Conservation (phyloP, 148 eudicot species). For the Rhododendron ovatum region DNA sequence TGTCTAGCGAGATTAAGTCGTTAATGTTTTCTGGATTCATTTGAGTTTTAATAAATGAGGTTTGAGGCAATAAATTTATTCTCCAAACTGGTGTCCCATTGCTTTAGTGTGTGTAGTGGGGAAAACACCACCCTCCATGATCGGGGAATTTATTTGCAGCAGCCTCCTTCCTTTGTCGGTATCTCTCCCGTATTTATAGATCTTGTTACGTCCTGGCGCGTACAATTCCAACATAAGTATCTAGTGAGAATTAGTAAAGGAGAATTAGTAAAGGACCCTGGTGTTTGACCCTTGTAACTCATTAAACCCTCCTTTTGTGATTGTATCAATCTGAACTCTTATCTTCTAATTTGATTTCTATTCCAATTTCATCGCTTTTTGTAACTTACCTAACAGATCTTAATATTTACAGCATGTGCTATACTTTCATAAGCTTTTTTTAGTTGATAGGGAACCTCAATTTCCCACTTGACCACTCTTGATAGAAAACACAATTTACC, state of each 20-base stretch:
- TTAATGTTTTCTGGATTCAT: background rate
- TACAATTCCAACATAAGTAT: background rate
- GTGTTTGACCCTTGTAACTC: background rate
- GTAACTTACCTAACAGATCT: background rate
- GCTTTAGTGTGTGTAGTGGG: background rate
- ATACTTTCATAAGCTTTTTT: background rate
- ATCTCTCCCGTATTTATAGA: background rate
- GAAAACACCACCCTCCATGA: background rate
- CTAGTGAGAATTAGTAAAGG: background rate
- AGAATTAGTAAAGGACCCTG: background rate
- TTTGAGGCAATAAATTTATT: background rate
- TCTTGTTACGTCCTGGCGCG: background rate
- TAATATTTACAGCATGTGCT: background rate
- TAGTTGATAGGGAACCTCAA: background rate
- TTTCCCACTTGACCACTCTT: background rate
- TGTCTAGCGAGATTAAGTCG: background rate
- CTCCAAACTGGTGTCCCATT: background rate
- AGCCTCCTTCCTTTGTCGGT: background rate
- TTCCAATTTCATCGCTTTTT: background rate
- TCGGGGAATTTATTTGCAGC: background rate
- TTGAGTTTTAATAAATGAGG: background rate
- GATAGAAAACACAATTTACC: background rate
- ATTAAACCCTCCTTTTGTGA: background rate
- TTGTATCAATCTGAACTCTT: background rate
- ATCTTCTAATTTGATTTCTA: background rate